These are phyloP conservation scores for Dactylis glomerata DNA, from an alignment of 176 grass and related monocot genomes.

Conservation along the genomic window DNA sequence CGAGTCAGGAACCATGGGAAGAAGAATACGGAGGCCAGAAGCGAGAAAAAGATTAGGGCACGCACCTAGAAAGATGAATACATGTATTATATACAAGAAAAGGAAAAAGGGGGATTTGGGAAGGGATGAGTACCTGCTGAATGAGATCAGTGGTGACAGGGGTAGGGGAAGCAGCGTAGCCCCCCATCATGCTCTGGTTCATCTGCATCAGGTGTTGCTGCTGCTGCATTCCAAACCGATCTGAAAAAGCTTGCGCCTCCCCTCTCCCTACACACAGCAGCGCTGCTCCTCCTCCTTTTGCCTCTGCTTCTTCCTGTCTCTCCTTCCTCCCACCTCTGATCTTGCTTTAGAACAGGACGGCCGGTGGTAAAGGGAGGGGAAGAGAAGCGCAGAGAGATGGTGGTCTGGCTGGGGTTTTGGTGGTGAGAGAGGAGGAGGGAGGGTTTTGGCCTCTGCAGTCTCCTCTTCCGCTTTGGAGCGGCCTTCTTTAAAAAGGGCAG, in stretches of 20 bases:
- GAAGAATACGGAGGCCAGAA: not conserved
- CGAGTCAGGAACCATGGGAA: not conserved
- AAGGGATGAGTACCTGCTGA: conserved; percentile 66
- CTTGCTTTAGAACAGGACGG: conserved; percentile 29
- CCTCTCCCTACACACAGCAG: conserved; percentile 27
- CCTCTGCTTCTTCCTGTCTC: conserved; percentile 24
- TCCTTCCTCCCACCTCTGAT: conserved; percentile 17
- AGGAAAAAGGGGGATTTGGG: not conserved
- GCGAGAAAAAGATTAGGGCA: not conserved
- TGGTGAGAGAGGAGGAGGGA: not conserved
- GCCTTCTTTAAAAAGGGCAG: conserved; percentile 33
- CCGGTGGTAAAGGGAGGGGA: conserved; percentile 7
- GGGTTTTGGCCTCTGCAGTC: conserved; percentile 4
- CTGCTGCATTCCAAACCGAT: conserved; percentile 56
- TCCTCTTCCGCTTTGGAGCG: conserved; percentile 14
- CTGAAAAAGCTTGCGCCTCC: conserved; percentile 15
- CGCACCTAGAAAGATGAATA: not conserved
- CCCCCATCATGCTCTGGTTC: conserved; percentile 94
- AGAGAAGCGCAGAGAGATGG: not conserved
- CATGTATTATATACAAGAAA: not conserved
- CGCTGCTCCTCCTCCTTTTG: conserved; percentile 14
- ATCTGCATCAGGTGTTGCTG: conserved; percentile 97
- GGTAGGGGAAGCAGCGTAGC: conserved; percentile 67
- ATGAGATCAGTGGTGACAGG: conserved; percentile 92
- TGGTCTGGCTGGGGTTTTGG: conserved; percentile 41